Percentiles rank a stretch among this genome's conserved stretches.
phyloP scores from a whole-genome alignment of 345 rosid species.

The Erodium maritimum region DNA sequence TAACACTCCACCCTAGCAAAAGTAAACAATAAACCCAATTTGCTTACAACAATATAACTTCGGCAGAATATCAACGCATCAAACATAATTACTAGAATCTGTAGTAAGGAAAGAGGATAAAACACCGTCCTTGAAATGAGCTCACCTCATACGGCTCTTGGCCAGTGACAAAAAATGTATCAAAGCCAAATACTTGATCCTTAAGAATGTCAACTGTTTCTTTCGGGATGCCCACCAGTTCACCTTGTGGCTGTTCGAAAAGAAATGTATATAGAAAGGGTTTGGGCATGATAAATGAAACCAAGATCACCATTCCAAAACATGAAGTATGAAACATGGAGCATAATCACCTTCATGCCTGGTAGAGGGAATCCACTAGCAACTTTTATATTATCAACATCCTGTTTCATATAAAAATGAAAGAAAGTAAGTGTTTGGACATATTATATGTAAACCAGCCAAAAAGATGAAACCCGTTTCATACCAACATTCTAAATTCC shows the following conservation, averaged over 20 bases:
- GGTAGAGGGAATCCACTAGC: constrained; percentile 88
- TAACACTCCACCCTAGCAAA: constrained; percentile 69
- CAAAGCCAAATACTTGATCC: constrained; percentile 93
- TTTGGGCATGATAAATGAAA: neutral
- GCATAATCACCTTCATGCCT: constrained; percentile 81
- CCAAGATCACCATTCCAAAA: constrained; percentile 6
- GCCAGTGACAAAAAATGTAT: constrained; percentile 87
- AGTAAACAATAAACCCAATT: constrained; percentile 2
- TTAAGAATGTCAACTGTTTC: constrained; percentile 68
- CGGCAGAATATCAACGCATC: constrained; percentile 1
- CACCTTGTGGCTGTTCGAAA: constrained; percentile 50
- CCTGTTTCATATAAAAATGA: constrained; percentile 39
- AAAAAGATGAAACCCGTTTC: neutral
- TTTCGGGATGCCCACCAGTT: constrained; percentile 66
- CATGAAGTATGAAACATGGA: constrained; percentile 9
- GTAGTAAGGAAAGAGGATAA: constrained; percentile 1
- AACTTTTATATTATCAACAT: constrained; percentile 40
- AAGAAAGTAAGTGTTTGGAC: constrained; percentile 8
- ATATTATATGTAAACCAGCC: constrained; percentile 1
- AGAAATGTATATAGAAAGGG: constrained; percentile 6
- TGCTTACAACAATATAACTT: neutral
- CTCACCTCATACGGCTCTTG: constrained; percentile 96
- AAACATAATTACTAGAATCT: neutral
- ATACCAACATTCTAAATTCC: neutral
- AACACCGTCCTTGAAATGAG: neutral